Conservation (phyloP, 495 filamentous ascomycete genomes). For the Lasiosphaeria hispida region DNA sequence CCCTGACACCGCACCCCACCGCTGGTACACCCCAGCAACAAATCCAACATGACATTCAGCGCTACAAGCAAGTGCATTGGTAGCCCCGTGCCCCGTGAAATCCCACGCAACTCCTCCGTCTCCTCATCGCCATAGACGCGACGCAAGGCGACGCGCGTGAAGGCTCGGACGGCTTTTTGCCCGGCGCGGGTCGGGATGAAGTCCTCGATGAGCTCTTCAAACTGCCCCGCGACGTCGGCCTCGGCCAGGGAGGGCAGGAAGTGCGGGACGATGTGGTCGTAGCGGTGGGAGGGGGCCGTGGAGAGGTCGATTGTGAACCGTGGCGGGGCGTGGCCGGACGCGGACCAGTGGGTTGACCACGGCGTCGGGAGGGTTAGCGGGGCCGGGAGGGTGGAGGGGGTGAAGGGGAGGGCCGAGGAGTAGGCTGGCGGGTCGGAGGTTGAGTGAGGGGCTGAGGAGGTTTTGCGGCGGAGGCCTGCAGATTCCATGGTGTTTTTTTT, state of each 20-base stretch:
- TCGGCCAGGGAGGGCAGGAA: constrained; percentile 3
- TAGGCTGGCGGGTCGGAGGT: too few relatives aligned
- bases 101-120: constrained; percentile 59
- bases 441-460: too few relatives aligned
- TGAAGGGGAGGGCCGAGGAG: too few relatives aligned
- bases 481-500: too few relatives aligned
- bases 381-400: too few relatives aligned
- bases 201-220: neutral
- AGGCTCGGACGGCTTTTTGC: neutral
- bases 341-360: neutral
- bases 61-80: constrained; percentile 59
- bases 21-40: constrained; percentile 65
- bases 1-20: constrained; percentile 36
- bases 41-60: constrained; percentile 61
- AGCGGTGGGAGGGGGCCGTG: constrained; percentile 54
- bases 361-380: too few relatives aligned
- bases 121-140: constrained; percentile 55
- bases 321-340: constrained; percentile 8
- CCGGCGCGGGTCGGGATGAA: constrained; percentile 7
- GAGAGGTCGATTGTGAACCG: constrained; percentile 58
- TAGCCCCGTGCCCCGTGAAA: constrained; percentile 51
- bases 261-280: constrained; percentile 32
- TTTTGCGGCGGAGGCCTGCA: too few relatives aligned
- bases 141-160: constrained; percentile 42
- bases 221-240: neutral